These are phyloP conservation scores for Selaginella tamariscina DNA, from an alignment of 75 land plant species.

Conservation along the genomic window DNA sequence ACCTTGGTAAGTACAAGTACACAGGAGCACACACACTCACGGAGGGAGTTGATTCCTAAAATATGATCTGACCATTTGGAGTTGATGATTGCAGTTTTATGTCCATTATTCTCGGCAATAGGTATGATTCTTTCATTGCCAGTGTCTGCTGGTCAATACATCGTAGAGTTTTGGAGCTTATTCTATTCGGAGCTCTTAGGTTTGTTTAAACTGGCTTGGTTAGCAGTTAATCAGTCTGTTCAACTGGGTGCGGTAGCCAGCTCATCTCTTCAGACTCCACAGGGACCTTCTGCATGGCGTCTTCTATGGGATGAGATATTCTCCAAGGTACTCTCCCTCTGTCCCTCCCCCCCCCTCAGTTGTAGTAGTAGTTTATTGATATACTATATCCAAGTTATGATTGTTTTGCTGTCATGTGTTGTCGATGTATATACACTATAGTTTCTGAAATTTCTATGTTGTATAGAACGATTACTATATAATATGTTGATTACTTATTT, in stretches of 20 bases:
- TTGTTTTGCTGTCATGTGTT: slow-evolving; percentile 17
- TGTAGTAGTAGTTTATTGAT: too few relatives aligned
- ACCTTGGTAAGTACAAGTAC: slow-evolving; percentile 35
- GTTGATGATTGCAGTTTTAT: not conserved
- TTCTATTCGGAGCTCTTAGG: slow-evolving; percentile 23
- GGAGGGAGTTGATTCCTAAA: not conserved
- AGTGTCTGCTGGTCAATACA: slow-evolving; percentile 31
- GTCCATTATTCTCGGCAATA: slow-evolving; percentile 46
- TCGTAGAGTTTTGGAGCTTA: slow-evolving; percentile 25
- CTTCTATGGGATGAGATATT: slow-evolving; percentile 90
- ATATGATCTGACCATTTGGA: not conserved
- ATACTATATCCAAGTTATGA: too few relatives aligned
- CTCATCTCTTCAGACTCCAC: slow-evolving; percentile 15
- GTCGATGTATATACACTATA: not conserved
- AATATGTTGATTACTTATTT: not conserved
- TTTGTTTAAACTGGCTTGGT: slow-evolving; percentile 28
- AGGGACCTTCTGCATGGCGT: slow-evolving; percentile 48
- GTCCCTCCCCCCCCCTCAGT: not conserved
- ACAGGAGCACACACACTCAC: not conserved
- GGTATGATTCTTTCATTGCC: slow-evolving; percentile 52
- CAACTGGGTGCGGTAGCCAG: slow-evolving; percentile 31
- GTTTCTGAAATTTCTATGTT: not conserved
- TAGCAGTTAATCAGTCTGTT: slow-evolving; percentile 24
- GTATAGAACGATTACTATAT: not conserved
- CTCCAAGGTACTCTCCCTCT: slow-evolving; percentile 53